phyloP scores from a whole-genome alignment of 2,329 filamentous ascomycete genomes.

The Colletotrichum graminicola region DNA sequence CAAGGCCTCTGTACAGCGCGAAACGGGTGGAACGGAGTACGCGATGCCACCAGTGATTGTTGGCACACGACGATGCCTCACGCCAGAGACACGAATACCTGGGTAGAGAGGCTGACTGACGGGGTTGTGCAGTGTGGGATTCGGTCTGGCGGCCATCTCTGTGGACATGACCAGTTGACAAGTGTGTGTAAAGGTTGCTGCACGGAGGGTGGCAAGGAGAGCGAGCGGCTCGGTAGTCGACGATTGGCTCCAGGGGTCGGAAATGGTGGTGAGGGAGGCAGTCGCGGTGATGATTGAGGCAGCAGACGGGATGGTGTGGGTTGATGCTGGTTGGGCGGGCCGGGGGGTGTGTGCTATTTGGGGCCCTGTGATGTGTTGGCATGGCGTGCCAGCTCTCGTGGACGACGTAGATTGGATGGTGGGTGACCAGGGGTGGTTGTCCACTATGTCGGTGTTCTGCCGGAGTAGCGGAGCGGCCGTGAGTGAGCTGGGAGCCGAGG shows the following conservation, averaged over 20 bases:
- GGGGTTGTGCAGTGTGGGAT: slow-evolving; percentile 12
- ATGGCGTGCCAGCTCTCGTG: slow-evolving; percentile 43
- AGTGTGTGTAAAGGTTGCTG: slow-evolving; percentile 12
- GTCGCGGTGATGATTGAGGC: slow-evolving; percentile 7
- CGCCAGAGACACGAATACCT: background rate
- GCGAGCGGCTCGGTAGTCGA: slow-evolving; percentile 32
- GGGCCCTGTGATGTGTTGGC: slow-evolving; percentile 43
- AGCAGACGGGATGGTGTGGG: slow-evolving; percentile 27
- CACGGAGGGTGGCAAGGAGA: slow-evolving; percentile 23
- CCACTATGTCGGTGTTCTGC: slow-evolving; percentile 16
- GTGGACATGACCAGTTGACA: background rate
- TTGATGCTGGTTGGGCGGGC: slow-evolving; percentile 30
- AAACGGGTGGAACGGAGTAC: background rate
- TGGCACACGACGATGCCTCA: slow-evolving; percentile 1
- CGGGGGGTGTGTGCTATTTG: slow-evolving; percentile 37
- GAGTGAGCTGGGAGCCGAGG: background rate
- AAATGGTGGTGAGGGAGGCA: slow-evolving; percentile 15
- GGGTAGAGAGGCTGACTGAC: background rate
- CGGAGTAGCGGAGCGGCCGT: slow-evolving; percentile 11
- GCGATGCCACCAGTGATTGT: background rate
- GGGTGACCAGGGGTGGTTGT: slow-evolving; percentile 30
- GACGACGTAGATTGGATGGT: slow-evolving; percentile 43
- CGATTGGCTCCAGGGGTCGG: slow-evolving; percentile 27
- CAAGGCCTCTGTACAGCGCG: background rate
- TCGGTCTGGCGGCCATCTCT: slow-evolving; percentile 7